Conservation (phyloP, 495 filamentous ascomycete genomes). For the Hamigera avellanea region DNA sequence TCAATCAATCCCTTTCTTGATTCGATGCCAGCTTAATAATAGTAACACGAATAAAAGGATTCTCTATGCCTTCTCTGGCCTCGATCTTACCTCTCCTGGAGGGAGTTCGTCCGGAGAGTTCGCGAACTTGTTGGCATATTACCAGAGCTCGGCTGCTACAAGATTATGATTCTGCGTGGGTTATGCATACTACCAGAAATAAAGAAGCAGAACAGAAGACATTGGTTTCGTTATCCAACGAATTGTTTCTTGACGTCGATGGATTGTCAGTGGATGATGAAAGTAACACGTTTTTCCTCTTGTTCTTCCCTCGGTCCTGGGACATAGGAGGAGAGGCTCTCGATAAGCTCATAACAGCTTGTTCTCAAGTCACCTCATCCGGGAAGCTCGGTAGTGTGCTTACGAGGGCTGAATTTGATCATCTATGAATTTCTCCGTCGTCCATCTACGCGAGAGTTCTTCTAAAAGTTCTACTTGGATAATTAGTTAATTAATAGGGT, state of each 20-base stretch:
- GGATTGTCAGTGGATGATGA: neutral
- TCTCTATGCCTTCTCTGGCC: slow-evolving; percentile 3
- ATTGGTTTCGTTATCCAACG: neutral
- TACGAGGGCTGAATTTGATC: too few relatives aligned
- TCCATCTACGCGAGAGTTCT: too few relatives aligned
- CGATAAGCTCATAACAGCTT: too few relatives aligned
- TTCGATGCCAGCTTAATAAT: neutral
- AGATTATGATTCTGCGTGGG: slow-evolving; percentile 1
- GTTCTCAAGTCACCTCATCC: too few relatives aligned
- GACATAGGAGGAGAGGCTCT: neutral
- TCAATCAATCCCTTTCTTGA: neutral
- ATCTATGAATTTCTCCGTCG: too few relatives aligned
- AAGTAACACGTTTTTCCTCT: neutral
- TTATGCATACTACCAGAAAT: neutral
- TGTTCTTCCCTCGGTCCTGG: neutral
- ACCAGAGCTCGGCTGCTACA: slow-evolving; percentile 1
- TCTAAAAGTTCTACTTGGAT: too few relatives aligned
- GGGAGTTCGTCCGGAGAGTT: slow-evolving; percentile 1
- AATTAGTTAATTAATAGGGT: too few relatives aligned
- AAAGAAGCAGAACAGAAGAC: neutral
- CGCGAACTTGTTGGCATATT: slow-evolving; percentile 2
- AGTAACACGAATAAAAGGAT: slow-evolving; percentile 2
- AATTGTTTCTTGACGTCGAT: neutral
- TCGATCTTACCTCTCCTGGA: slow-evolving; percentile 9
- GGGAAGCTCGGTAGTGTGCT: too few relatives aligned